Conservation (phyloP, 1,139 yeast genomes). For the Lodderomyces pseudojiufengensis region DNA sequence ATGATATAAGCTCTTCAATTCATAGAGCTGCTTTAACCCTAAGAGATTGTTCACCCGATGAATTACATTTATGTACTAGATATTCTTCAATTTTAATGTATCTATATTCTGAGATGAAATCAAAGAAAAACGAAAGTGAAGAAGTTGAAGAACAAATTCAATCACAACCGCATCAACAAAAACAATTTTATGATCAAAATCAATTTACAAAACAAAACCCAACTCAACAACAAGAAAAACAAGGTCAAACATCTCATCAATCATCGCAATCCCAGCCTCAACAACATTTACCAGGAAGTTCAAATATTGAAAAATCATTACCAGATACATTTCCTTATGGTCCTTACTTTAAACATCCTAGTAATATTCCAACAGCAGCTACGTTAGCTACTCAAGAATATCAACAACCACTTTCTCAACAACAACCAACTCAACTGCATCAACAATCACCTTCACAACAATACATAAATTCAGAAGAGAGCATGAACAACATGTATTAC, state of each 20-base stretch:
- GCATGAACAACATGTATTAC: neutral
- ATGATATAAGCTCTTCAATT: slow-evolving; percentile 65
- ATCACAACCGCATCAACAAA: neutral
- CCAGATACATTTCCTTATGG: slow-evolving; percentile 10
- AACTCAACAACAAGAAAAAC: neutral
- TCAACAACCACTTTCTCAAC: neutral
- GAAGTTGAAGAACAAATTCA: slow-evolving; percentile 9
- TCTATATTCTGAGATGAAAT: slow-evolving; percentile 71
- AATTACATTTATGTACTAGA: slow-evolving; percentile 74
- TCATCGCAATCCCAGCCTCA: no score
- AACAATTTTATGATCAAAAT: neutral
- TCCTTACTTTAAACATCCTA: slow-evolving; percentile 5
- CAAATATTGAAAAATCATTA: slow-evolving; percentile 1
- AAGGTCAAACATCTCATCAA: slow-evolving; percentile 3
- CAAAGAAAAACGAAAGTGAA: slow-evolving; percentile 18
- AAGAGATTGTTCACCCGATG: slow-evolving; percentile 86
- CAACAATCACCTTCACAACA: neutral
- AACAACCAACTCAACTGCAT: neutral
- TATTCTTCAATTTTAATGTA: slow-evolving; percentile 80
- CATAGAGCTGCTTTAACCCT: slow-evolving; percentile 72
- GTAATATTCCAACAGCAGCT: slow-evolving; percentile 4
- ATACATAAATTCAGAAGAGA: neutral
- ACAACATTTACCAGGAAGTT: neutral
- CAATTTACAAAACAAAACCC: neutral
- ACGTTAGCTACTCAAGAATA: slow-evolving; percentile 1